These are phyloP conservation scores for Quercus tomentella DNA, from an alignment of 331 rosid genomes.

Conservation along the genomic window DNA sequence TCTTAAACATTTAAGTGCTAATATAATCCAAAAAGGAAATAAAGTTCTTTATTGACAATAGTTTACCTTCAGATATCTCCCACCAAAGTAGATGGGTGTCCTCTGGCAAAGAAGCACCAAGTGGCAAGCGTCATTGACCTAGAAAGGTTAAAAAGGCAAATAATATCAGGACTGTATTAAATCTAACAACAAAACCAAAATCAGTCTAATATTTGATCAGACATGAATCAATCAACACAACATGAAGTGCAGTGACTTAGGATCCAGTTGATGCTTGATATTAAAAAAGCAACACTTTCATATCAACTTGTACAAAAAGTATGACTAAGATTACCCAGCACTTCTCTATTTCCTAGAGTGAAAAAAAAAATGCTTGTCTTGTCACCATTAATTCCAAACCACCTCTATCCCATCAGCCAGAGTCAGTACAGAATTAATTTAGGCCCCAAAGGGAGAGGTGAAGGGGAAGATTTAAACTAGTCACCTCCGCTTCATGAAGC, in stretches of 20 bases:
- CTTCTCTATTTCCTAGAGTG: background rate
- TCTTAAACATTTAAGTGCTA: background rate
- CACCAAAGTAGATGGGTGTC: slow-evolving; percentile 67
- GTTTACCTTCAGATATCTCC: slow-evolving; percentile 83
- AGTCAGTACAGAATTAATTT: background rate
- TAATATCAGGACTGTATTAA: slow-evolving; percentile 12
- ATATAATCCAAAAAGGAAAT: background rate
- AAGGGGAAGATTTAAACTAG: too few species aligned
- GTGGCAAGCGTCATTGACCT: slow-evolving; percentile 66
- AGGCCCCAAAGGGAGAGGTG: too few species aligned
- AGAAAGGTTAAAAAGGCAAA: slow-evolving; percentile 8
- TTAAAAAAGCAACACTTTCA: background rate
- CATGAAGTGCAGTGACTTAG: background rate
- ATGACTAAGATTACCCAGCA: background rate
- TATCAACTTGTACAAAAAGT: background rate
- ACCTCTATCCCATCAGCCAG: background rate
- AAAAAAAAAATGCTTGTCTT: background rate
- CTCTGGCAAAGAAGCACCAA: slow-evolving; percentile 49
- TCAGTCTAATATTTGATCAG: background rate
- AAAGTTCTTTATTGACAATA: background rate
- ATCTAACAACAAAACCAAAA: slow-evolving; percentile 7
- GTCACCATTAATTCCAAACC: background rate
- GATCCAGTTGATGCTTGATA: background rate
- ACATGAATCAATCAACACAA: background rate
- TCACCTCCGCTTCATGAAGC: too few species aligned